Base-by-base conservation (phyloP, 2,329 filamentous ascomycete genomes). In the Pseudogymnoascus sp. region DNA sequence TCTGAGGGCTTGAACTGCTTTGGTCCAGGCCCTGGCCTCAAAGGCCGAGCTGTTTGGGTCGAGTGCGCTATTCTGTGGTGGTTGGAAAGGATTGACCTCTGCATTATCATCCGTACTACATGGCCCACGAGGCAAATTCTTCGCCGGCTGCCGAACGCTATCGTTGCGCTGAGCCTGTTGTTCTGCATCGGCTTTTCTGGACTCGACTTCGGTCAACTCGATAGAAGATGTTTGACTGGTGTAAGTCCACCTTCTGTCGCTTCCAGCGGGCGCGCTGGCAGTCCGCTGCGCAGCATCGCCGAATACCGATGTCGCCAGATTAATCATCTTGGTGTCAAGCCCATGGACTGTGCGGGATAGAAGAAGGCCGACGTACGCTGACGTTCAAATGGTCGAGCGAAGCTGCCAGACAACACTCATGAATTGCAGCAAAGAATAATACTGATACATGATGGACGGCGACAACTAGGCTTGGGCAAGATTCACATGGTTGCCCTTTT, bases 41-140 rank as follows among this genome's bases (percentile, higher is more conserved):
- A 64, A 64, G 9, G 20, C 38, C 25, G 32, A 47, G 41, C 59
- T 59, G 57, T 70, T 71, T 2, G 81, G 81, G 69, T 84, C 81
- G 18, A 83, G 68, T 1, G 75, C 74, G 8, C 80, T 81, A 63
- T 80, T 71, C 35, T 74, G 71, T 9, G 67, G 73, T 28, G 74
- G 73, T 32, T 60, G 65, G 68, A 83, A 85, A 6, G 80, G 78
- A 68, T 83, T 83, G 6, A 9, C 7, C 14, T 47, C 41, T 47
- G 6, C 22, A 16, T 22, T 16, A 47, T 9, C 6, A 9, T 22
- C 12, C 1, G 41, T 28, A 47, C 28, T 30, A 28, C 7, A 47
- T 3, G 22, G 9, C 14, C 14, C n/a, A 28, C 6, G 41, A 16
- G 14, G 14, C 7, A 28, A 16, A 1, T 16, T 47, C 20, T 47